These are phyloP conservation scores for Phytophthora podocarpi DNA, from an alignment of 352 stramenopile genomes.

Conservation along the genomic window DNA sequence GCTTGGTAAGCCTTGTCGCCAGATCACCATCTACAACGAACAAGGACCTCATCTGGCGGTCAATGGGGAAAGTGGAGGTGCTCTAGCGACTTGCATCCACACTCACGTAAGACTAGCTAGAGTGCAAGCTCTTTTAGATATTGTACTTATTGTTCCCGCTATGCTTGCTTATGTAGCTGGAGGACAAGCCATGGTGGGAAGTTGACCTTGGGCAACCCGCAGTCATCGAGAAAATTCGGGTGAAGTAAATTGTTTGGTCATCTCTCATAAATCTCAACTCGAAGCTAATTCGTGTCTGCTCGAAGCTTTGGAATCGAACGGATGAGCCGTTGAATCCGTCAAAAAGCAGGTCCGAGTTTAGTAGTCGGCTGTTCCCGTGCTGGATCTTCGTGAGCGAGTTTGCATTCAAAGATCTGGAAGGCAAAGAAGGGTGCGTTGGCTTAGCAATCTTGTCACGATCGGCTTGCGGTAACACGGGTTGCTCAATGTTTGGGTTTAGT, in stretches of 20 bases:
- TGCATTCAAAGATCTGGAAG: constrained; percentile 81
- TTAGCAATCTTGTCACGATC: no score
- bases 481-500: no score
- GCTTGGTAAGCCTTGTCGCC: constrained; percentile 66
- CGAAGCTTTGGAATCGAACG: constrained; percentile 89
- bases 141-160: background rate
- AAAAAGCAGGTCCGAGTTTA: constrained; percentile 77
- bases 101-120: constrained; percentile 69
- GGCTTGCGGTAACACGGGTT: no score
- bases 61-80: constrained; percentile 77
- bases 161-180: constrained; percentile 51
- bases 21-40: constrained; percentile 93
- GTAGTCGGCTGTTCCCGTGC: constrained; percentile 86
- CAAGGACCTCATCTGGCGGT: constrained; percentile 82
- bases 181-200: constrained; percentile 94
- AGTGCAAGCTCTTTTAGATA: background rate
- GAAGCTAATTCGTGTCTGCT: constrained; percentile 50
- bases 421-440: constrained; percentile 67
- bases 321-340: constrained; percentile 87
- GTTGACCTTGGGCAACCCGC: constrained; percentile 87
- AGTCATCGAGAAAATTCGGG: constrained; percentile 80
- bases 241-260: constrained; percentile 12
- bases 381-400: constrained; percentile 93
- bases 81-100: constrained; percentile 79
- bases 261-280: background rate